Evolutionary conservation across 371 early-diverging fungal species (phyloP), one percentile per base, ranked within the genome.

Genomic region (Aphelidium insulamus): DNA sequence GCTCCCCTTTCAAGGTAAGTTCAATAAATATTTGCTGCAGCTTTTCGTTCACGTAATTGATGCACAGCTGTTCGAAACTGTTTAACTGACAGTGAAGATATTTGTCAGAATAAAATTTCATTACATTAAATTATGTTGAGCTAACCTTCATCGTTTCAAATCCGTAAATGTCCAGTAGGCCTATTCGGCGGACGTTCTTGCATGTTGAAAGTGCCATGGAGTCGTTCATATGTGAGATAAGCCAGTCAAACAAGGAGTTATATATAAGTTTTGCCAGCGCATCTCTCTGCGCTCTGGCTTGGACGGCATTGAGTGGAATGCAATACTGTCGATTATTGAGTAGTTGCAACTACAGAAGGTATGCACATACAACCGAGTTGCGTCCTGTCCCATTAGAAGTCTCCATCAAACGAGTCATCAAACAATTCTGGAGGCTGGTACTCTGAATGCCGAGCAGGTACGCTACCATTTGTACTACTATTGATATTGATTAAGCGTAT

Each of bases 21-120:
- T 88, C 87, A 37, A 98, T 99, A 46, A 99, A 99, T 46, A 97
- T 97, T 50, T 99, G 99, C 49, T 99, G 99, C 40, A 98, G 62
- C 54, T 90, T 87, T 50, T 98, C 99, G 58, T 99, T 99, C 37
- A 97, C 97, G 43, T 98, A 98, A 62, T 99, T 99, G 62, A 99
- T 99, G 58, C 97, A 97, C 41, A 99, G 73, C 59, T 99, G 99
- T 53, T 99, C 98, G 56, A 98, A 99, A 33, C 85, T 86, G 66
- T 99, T 99, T 40, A 81, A 75, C 37, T 92, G 66, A 46, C 85
- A 85, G 39, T n/a, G n/a, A n/a, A n/a, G n/a, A n/a, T n/a, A n/a
- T n/a, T n/a, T n/a, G n/a, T n/a, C n/a, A n/a, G n/a, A n/a, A n/a
- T n/a, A n/a, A n/a, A n/a, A n/a, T n/a, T n/a, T n/a, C n/a, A n/a